Percentiles rank a stretch among this genome's conserved stretches.
These are phyloP conservation scores for Auriculariales sp. DNA, from an alignment of 768 basidiomycete species.

Conservation along the genomic window DNA sequence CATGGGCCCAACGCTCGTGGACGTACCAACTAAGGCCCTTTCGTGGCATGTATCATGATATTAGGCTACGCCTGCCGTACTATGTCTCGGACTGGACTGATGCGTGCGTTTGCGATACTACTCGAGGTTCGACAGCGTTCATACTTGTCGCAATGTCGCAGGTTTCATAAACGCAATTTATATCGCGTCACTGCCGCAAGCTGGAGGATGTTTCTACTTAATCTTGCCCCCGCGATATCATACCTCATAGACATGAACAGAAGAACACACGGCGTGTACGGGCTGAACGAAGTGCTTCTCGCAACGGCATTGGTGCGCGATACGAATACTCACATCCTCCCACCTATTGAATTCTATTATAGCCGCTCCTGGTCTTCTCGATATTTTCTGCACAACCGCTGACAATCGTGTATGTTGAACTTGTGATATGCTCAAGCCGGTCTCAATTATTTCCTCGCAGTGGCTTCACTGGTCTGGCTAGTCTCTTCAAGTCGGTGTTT, in stretches of 20 bases:
- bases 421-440: no score
- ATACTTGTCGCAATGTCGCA: not conserved
- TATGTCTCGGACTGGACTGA: constrained; percentile 1
- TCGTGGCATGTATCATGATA: not conserved
- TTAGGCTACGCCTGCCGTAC: not conserved
- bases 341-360: no score
- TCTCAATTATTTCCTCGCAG: no score
- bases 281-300: constrained; percentile 26
- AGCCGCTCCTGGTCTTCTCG: constrained; percentile 22
- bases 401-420: constrained; percentile 24
- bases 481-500: constrained; percentile 17
- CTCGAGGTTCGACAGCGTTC: not conserved
- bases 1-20: not conserved
- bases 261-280: constrained; percentile 13
- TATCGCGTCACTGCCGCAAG: not conserved
- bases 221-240: not conserved
- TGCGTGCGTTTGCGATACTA: not conserved
- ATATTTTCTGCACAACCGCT: constrained; percentile 26
- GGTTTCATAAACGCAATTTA: not conserved
- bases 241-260: constrained; percentile 1
- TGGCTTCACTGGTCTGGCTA: constrained; percentile 28
- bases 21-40: not conserved
- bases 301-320: constrained; percentile 18
- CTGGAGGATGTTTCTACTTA: not conserved
- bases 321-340: no score